These are phyloP conservation scores for Aphanoascus verrucosus DNA, from an alignment of 2,329 filamentous ascomycete species.

Conservation along the genomic window DNA sequence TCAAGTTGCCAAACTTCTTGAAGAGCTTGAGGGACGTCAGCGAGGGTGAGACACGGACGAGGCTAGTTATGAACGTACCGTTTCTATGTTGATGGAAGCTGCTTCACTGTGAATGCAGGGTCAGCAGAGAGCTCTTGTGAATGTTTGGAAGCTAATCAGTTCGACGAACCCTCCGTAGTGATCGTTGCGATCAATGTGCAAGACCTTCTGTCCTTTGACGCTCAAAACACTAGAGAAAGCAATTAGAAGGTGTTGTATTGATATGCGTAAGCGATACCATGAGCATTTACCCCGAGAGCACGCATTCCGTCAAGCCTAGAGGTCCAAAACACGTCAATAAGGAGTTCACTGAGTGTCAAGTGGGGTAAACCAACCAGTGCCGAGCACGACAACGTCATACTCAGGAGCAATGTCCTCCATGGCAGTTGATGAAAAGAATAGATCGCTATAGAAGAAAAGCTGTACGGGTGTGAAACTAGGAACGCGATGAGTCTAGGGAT, in stretches of 20 bases:
- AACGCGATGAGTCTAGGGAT: conserved; percentile 18
- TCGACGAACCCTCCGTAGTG: conserved; percentile 85
- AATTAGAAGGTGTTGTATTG: conserved; percentile 13
- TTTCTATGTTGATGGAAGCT: conserved; percentile 91
- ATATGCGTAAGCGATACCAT: not conserved
- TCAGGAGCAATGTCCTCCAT: conserved; percentile 99
- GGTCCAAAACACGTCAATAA: conserved; percentile 24
- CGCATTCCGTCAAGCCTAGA: conserved; percentile 91
- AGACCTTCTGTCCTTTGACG: conserved; percentile 97
- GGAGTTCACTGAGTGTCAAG: conserved; percentile 19
- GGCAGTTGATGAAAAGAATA: conserved; percentile 27
- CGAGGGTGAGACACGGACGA: not conserved
- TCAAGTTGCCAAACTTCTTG: conserved; percentile 86
- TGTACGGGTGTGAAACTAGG: conserved; percentile 13
- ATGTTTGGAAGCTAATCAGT: conserved; percentile 3
- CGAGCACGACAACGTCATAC: conserved; percentile 97
- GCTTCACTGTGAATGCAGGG: conserved; percentile 55
- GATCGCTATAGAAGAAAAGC: conserved; percentile 8
- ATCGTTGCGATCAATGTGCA: conserved; percentile 97
- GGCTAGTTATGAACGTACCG: conserved; percentile 45
- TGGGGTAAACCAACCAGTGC: conserved; percentile 62
- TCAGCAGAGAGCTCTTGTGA: conserved; percentile 14
- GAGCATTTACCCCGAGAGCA: conserved; percentile 77
- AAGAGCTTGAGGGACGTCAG: conserved; percentile 59
- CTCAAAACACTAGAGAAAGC: conserved; percentile 62